Percentiles rank a stretch among this genome's conserved stretches.
Evolutionary conservation across 78 protist genomes (phyloP).

Genomic region (Chrysochromulina tobinii): DNA sequence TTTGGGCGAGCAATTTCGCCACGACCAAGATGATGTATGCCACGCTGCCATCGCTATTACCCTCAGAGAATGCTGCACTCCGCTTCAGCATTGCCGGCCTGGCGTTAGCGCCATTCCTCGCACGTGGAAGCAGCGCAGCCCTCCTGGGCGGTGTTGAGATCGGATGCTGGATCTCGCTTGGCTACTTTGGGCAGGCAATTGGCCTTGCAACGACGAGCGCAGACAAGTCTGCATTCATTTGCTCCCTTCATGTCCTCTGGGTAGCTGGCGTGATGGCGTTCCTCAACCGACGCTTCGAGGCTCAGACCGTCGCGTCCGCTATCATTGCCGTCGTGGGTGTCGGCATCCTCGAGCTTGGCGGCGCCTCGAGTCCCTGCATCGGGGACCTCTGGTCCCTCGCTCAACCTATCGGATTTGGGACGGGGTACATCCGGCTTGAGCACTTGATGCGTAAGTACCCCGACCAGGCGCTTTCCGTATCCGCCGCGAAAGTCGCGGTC

Average conservation of each 20-base stretch:
- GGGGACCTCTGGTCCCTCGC: not conserved
- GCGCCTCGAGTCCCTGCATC: not conserved
- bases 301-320: not conserved
- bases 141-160: not conserved
- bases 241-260: not conserved
- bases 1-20: not conserved
- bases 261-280: not conserved
- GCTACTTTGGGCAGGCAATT: not conserved
- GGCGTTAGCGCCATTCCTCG: not conserved
- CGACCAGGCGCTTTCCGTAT: not conserved
- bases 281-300: not conserved
- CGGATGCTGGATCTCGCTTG: not conserved
- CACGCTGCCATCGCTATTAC: not conserved
- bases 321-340: not conserved
- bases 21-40: not conserved
- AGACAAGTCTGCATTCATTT: not conserved
- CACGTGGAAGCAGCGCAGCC: not conserved
- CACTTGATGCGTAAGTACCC: not conserved
- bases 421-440: not conserved
- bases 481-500: not conserved
- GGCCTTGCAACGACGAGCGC: not conserved
- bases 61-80: not conserved
- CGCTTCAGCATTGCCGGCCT: not conserved
- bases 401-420: not conserved
- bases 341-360: not conserved